Conservation (phyloP, 352 stramenopile species). For the Pythium brachiatum region DNA sequence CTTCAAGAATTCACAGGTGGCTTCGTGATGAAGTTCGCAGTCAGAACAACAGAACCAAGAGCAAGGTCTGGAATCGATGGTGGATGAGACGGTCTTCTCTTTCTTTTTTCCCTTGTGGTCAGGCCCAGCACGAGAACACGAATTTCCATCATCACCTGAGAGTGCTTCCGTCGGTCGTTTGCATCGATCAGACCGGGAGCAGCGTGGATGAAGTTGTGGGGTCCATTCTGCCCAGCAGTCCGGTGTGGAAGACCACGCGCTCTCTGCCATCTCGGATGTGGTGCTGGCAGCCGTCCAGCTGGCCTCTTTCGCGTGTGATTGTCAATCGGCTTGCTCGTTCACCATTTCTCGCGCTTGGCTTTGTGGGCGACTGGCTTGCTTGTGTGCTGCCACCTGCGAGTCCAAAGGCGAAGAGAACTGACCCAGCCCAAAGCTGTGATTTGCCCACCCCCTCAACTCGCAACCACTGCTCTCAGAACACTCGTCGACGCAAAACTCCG, state of each 20-base stretch:
- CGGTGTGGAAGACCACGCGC: not conserved
- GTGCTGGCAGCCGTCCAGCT: slow-evolving; percentile 2
- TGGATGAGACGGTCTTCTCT: not conserved
- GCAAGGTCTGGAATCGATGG: not conserved
- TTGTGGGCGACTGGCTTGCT: not conserved
- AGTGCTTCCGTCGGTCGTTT: too few relatives aligned
- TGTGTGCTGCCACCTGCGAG: slow-evolving; percentile 2
- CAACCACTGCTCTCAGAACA: slow-evolving; percentile 1
- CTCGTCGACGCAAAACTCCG: slow-evolving; percentile 13
- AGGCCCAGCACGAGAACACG: too few relatives aligned
- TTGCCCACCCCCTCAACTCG: not conserved
- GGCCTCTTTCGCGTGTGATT: slow-evolving; percentile 4
- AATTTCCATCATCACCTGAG: too few relatives aligned
- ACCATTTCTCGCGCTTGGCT: not conserved
- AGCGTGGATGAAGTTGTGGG: too few relatives aligned
- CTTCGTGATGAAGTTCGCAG: slow-evolving; percentile 5
- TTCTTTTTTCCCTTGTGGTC: not conserved
- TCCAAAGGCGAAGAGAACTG: not conserved
- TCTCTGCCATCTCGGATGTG: not conserved
- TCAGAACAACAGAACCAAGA: not conserved
- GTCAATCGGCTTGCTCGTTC: not conserved
- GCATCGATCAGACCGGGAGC: too few relatives aligned
- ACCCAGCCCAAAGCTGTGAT: not conserved
- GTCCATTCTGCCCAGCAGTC: too few relatives aligned
- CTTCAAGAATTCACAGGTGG: slow-evolving; percentile 15